Evolutionary conservation across 441 rosid genomes (phyloP).

Genomic region (Populus hybrid): DNA sequence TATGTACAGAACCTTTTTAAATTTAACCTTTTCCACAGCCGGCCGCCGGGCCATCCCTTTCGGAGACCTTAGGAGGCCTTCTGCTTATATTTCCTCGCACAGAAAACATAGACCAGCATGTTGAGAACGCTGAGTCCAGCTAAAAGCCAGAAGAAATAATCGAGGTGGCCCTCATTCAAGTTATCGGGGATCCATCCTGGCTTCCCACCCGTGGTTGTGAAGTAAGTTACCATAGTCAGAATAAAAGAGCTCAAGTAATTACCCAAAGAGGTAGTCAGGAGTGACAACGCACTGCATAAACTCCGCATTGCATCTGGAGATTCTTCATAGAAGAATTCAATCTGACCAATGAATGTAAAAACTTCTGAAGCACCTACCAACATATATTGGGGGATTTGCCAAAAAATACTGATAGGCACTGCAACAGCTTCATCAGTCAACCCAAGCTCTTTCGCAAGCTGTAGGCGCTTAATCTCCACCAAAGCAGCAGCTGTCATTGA

Average conservation of each 20-base stretch:
- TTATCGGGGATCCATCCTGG: constrained; percentile 84
- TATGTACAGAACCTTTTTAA: constrained; percentile 17
- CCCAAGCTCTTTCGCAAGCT: constrained; percentile 67
- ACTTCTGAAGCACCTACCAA: constrained; percentile 80
- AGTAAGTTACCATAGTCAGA: constrained; percentile 63
- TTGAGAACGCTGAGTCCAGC: constrained; percentile 66
- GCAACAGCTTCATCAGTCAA: constrained; percentile 47
- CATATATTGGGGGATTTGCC: constrained; percentile 86
- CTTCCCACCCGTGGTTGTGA: constrained; percentile 54
- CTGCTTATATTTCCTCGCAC: constrained; percentile 63
- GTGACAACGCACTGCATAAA: constrained; percentile 71
- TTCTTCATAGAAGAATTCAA: constrained; percentile 84
- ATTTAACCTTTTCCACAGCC: not conserved
- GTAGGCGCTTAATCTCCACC: constrained; percentile 63
- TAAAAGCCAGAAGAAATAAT: constrained; percentile 90
- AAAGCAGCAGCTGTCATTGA: constrained; percentile 78
- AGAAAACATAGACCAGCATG: constrained; percentile 53
- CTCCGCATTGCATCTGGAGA: constrained; percentile 94
- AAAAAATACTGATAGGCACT: constrained; percentile 69
- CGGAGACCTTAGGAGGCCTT: constrained; percentile 19
- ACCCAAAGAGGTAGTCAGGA: constrained; percentile 67
- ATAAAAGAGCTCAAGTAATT: constrained; percentile 79
- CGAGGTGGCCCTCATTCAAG: constrained; percentile 75
- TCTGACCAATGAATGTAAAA: constrained; percentile 68
- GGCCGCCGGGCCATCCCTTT: not conserved